Percentiles rank a stretch among this genome's conserved stretches.
Evolutionary conservation across 495 filamentous ascomycete species (phyloP).

Genomic region (Hypoxylon trugodes): DNA sequence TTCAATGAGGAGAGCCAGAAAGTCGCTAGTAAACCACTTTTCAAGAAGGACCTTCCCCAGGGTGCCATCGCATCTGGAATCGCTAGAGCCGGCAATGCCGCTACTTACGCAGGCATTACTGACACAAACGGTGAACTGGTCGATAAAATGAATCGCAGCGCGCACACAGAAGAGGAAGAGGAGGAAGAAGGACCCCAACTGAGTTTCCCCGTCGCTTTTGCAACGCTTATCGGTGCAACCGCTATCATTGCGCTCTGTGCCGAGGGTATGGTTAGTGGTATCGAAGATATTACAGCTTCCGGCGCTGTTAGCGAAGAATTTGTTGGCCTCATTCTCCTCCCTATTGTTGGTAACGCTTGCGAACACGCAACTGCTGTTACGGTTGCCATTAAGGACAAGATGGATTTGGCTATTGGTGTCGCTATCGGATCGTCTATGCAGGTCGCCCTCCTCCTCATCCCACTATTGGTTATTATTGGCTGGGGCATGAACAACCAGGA

Average conservation of each 20-base stretch:
- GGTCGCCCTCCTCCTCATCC: slow-evolving; percentile 82
- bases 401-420: slow-evolving; percentile 87
- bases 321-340: slow-evolving; percentile 83
- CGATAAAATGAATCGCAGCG: slow-evolving; percentile 44
- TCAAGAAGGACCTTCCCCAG: slow-evolving; percentile 59
- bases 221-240: slow-evolving; percentile 75
- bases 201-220: slow-evolving; percentile 70
- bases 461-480: slow-evolving; percentile 78
- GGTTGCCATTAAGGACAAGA: slow-evolving; percentile 88
- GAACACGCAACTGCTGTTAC: slow-evolving; percentile 90
- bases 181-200: slow-evolving; percentile 78
- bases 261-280: slow-evolving; percentile 87
- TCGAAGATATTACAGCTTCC: slow-evolving; percentile 69
- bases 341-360: slow-evolving; percentile 90
- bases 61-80: slow-evolving; percentile 68
- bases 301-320: slow-evolving; percentile 74
- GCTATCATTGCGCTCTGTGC: slow-evolving; percentile 86
- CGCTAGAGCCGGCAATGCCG: slow-evolving; percentile 64
- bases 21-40: slow-evolving; percentile 55
- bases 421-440: slow-evolving; percentile 88
- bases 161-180: slow-evolving; percentile 56
- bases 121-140: slow-evolving; percentile 55
- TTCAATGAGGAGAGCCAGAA: slow-evolving; percentile 81
- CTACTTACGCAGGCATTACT: slow-evolving; percentile 50
- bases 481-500: slow-evolving; percentile 75